Base-by-base conservation (phyloP, 2,329 filamentous ascomycete species). In the Hypoxylon sp. region DNA sequence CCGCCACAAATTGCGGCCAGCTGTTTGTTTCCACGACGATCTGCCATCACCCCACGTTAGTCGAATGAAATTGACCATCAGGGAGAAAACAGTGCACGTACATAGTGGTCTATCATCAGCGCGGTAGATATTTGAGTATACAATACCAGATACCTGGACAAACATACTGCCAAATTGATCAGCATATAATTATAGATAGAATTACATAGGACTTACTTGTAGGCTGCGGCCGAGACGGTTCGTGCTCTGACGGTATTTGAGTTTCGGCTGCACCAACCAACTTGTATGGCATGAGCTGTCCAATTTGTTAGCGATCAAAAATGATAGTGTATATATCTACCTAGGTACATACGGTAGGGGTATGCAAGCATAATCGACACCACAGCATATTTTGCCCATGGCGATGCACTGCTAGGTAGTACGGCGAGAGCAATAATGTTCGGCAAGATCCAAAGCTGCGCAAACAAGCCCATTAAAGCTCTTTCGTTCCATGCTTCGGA, bases 101-200 rank as follows among this genome's bases (percentile, higher is more conserved):
- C 67, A 84, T 6, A 80, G 75, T 1, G 82, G 84, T 57, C 77
- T 76, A 52, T 85, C 81, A 61, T 85, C 79, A 63, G 79, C 75
- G 19, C 83, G 80, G 72, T 85, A 86, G 52, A 86, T 83, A 55
- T 85, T 83, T 0, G 79, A 79, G 3, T 78, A 78, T 43, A 83
- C 81, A 38, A 85, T 82, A 25, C 81, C 81, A 30, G 81, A 82
- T 0, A 82, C 73, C 71, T 86, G 84, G 3, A 84, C 81, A 48
- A 80, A 78, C 77, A 84, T 81, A 60, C 73, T 78, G 11, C 25
- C 9, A 4, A 25, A 13, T 4, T 14, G n/a, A 67, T 73, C 46
- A 56, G 19, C 9, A 17, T 49, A 7, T 21, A 9, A 14, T 21
- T 3, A 3, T 55, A 41, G 13, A 4, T 14, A 13, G 7, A 21